phyloP scores from a whole-genome alignment of 441 rosid species.

The Hura crepitans region DNA sequence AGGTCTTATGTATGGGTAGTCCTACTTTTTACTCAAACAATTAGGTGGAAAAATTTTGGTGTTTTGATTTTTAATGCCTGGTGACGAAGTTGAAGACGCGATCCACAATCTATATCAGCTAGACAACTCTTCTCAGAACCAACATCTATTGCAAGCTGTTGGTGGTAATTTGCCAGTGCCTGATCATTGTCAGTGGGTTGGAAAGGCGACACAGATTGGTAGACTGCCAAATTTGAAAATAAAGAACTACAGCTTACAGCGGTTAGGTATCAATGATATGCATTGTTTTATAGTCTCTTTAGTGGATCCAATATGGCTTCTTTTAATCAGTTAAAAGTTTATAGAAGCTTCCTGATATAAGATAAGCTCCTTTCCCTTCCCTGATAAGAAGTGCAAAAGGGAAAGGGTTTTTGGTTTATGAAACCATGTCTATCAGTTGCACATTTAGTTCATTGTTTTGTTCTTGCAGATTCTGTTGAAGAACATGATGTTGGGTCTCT shows the following conservation, averaged over 20 bases:
- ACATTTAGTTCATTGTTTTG: conserved; percentile 17
- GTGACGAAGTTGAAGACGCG: conserved; percentile 80
- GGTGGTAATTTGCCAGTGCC: conserved; percentile 59
- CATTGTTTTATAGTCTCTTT: conserved; percentile 1
- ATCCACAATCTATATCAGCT: conserved; percentile 74
- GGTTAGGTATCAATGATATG: conserved; percentile 48
- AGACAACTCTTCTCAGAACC: conserved; percentile 56
- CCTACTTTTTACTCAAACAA: conserved; percentile 23
- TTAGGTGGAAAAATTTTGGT: conserved; percentile 26
- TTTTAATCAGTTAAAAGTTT: background rate
- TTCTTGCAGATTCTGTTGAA: conserved; percentile 51
- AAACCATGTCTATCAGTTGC: background rate
- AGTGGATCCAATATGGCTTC: background rate
- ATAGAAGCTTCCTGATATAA: background rate
- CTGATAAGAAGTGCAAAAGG: background rate
- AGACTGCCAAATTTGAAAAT: conserved; percentile 40
- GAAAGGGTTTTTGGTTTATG: background rate
- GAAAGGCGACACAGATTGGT: conserved; percentile 57
- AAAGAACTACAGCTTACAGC: conserved; percentile 50
- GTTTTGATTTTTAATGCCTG: conserved; percentile 75
- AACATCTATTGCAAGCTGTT: conserved; percentile 49
- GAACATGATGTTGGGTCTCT: conserved; percentile 42
- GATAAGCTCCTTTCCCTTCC: background rate
- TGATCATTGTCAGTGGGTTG: conserved; percentile 47
- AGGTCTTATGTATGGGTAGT: conserved; percentile 6